Evolutionary conservation across 2,329 filamentous ascomycete genomes (phyloP), one percentile per base, ranked within the genome.

Genomic region (Mycosphaerella sp.): DNA sequence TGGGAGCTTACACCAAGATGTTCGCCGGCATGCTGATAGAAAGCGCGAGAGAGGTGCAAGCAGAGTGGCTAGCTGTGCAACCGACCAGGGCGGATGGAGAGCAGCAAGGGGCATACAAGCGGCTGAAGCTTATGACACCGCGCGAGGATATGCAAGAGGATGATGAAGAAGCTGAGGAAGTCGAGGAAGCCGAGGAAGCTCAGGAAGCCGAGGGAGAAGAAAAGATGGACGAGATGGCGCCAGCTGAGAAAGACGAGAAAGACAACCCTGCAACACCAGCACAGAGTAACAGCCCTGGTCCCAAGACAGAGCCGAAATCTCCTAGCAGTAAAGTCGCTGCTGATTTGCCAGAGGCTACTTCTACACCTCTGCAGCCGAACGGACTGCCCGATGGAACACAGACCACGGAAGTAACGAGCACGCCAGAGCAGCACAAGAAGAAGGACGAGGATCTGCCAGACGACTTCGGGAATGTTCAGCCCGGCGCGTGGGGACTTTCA

Each of bases 11-110:
- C 16, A 82, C 84, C 42, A 91, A 91, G 69, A 76, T 87, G 54
- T 89, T 87, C 65, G 79, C 86, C 3, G 86, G 85, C 46, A 84
- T 89, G 56, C 75, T 91, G 42, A 84, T 90, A 56, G 86, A 89
- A 66, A 73, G 77, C 43, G 86, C 87, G 8, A 78, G 85, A 45
- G 77, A 79, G 39, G 79, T 89, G 9, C 86, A 89, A 64, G 75
- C 76, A 53, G 84, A 90, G 68, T 88, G 84, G 85, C 73, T 84
- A 28, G 73, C 75, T 1, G 75, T 78, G 5, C 68, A 71, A 12
- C 77, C 74, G 53, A 81, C 84, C 66, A 74, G 63, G 37, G 54
- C 64, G 17, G 64, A 67, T 53, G 79, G 80, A 7, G 62, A 78
- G 28, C 71, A 75, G 1, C 71, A 69, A 6, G 72, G 73, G 12